Conservation (phyloP, 2,329 filamentous ascomycete species). For the Neofusicoccum ribis region DNA sequence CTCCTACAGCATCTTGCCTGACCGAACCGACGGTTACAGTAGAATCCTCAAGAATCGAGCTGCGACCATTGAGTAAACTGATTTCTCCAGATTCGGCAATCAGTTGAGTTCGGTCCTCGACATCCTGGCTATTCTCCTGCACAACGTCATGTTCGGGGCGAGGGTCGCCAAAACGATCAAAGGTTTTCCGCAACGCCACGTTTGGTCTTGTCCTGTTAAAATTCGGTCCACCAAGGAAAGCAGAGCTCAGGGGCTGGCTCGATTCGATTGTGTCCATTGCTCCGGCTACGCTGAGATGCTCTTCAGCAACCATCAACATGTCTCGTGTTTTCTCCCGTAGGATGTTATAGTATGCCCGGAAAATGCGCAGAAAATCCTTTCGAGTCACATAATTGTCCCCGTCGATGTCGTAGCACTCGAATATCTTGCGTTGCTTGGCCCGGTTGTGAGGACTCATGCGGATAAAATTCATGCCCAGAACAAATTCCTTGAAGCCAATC, state of each 20-base stretch:
- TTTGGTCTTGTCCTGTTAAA: conserved; percentile 3
- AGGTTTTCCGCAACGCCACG: conserved; percentile 31
- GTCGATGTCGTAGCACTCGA: conserved; percentile 89
- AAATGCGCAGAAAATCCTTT: conserved; percentile 86
- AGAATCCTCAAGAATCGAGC: neutral
- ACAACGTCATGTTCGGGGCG: conserved; percentile 27
- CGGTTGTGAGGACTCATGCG: conserved; percentile 31
- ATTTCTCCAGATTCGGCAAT: conserved; percentile 45
- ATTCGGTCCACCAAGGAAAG: conserved; percentile 23
- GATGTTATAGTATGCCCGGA: conserved; percentile 86
- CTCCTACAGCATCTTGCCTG: conserved; percentile 48
- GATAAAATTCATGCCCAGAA: conserved; percentile 73
- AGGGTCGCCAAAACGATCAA: conserved; percentile 33
- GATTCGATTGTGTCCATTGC: conserved; percentile 43
- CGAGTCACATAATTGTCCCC: conserved; percentile 82
- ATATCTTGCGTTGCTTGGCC: conserved; percentile 65
- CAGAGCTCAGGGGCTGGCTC: conserved; percentile 48
- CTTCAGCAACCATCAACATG: conserved; percentile 71
- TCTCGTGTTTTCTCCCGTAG: conserved; percentile 89
- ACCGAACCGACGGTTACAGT: neutral
- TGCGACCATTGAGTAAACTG: conserved; percentile 20
- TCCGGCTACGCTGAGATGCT: conserved; percentile 67
- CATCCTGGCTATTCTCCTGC: conserved; percentile 29
- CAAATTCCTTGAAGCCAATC: conserved; percentile 90
- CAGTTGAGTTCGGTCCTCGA: conserved; percentile 24